Evolutionary conservation across 805 yeast genomes (phyloP).

Genomic region (Metschnikowia peoriensis): DNA sequence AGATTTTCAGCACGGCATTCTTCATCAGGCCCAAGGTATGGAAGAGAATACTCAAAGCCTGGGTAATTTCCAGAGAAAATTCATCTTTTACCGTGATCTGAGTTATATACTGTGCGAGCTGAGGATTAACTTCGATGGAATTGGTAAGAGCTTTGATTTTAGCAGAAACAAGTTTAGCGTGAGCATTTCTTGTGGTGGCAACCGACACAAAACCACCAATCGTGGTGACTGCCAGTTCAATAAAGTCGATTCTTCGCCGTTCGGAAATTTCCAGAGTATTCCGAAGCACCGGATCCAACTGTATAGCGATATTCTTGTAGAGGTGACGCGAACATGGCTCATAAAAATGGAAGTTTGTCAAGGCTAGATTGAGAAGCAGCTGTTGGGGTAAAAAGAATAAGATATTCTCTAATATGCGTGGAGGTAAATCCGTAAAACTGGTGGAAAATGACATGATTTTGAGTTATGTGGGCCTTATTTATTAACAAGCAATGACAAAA

Average conservation of each 20-base stretch:
- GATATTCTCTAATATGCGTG: slow-evolving; percentile 11
- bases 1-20: slow-evolving; percentile 16
- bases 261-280: neutral
- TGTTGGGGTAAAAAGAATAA: slow-evolving; percentile 30
- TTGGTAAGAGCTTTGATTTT: slow-evolving; percentile 42
- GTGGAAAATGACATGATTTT: neutral
- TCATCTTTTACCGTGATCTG: slow-evolving; percentile 3
- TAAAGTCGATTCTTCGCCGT: slow-evolving; percentile 19
- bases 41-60: slow-evolving; percentile 5
- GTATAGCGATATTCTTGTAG: slow-evolving; percentile 26
- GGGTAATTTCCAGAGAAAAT: neutral
- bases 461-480: neutral
- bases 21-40: slow-evolving; percentile 4
- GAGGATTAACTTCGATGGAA: slow-evolving; percentile 33
- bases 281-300: slow-evolving; percentile 19
- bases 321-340: slow-evolving; percentile 30
- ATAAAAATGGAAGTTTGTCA: slow-evolving; percentile 35
- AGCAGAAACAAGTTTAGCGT: slow-evolving; percentile 27
- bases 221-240: slow-evolving; percentile 23
- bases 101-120: slow-evolving; percentile 21
- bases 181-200: slow-evolving; percentile 17
- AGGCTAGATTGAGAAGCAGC: slow-evolving; percentile 29
- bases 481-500: neutral
- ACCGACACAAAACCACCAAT: slow-evolving; percentile 26
- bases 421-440: slow-evolving; percentile 13